Conservation (phyloP, 2,329 filamentous ascomycete species). For the Fusarium sp. region DNA sequence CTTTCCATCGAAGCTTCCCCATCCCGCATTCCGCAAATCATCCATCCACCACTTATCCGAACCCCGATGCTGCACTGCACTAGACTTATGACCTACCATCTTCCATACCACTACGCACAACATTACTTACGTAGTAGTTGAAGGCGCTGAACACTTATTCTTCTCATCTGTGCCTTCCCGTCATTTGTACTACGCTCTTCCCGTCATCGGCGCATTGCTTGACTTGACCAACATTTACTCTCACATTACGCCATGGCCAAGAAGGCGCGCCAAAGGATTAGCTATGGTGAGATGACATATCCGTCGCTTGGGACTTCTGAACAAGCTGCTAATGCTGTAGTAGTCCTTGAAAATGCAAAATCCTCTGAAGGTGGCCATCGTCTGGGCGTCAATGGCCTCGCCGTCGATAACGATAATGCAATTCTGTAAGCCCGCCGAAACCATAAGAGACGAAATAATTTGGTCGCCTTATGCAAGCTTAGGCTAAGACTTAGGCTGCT, state of each 20-base stretch:
- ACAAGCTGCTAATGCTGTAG: slow-evolving; percentile 11
- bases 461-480: neutral
- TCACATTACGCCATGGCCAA: slow-evolving; percentile 65
- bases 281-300: slow-evolving; percentile 66
- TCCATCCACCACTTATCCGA: slow-evolving; percentile 23
- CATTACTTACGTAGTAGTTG: slow-evolving; percentile 7
- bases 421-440: slow-evolving; percentile 82
- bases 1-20: slow-evolving; percentile 36
- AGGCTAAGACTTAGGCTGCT: neutral
- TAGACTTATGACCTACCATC: slow-evolving; percentile 8
- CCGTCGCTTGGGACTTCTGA: neutral
- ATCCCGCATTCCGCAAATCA: slow-evolving; percentile 41
- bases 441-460: neutral
- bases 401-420: slow-evolving; percentile 82
- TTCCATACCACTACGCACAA: slow-evolving; percentile 13
- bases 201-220: slow-evolving; percentile 32
- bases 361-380: slow-evolving; percentile 81
- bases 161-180: slow-evolving; percentile 29
- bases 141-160: neutral
- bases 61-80: neutral
- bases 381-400: slow-evolving; percentile 93
- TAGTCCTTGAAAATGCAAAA: slow-evolving; percentile 70
- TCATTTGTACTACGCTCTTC: slow-evolving; percentile 29
- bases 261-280: slow-evolving; percentile 76
- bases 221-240: slow-evolving; percentile 18